Evolutionary conservation across 352 stramenopile species (phyloP).

Genomic region (Phytophthora macrochlamydospora): DNA sequence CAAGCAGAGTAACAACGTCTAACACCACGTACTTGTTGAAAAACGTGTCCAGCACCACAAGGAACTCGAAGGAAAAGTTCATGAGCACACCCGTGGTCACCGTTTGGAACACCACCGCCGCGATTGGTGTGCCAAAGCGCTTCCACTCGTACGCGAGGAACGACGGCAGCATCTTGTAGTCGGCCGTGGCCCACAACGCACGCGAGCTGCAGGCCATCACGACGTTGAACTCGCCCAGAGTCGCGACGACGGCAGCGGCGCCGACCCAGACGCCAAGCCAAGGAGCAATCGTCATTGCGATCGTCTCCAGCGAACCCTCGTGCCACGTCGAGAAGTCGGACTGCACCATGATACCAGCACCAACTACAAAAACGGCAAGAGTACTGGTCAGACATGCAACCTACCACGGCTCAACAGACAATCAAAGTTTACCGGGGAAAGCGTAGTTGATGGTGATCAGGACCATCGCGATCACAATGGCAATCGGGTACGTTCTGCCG

Average conservation of each 20-base stretch:
- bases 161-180: constrained; percentile 87
- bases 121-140: constrained; percentile 80
- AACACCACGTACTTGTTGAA: constrained; percentile 83
- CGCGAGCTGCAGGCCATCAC: constrained; percentile 87
- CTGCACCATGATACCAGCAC: constrained; percentile 79
- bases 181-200: constrained; percentile 78
- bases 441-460: constrained; percentile 89
- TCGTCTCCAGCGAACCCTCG: constrained; percentile 76
- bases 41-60: constrained; percentile 85
- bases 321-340: constrained; percentile 71
- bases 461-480: constrained; percentile 79
- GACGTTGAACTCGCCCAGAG: constrained; percentile 86
- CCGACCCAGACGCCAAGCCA: constrained; percentile 87
- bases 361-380: constrained; percentile 39
- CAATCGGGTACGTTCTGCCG: constrained; percentile 80
- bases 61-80: constrained; percentile 85
- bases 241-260: constrained; percentile 75
- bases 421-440: constrained; percentile 55
- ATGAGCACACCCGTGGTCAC: constrained; percentile 79
- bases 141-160: constrained; percentile 68
- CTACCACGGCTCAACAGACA: not conserved
- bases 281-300: constrained; percentile 71
- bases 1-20: not conserved
- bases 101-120: constrained; percentile 78
- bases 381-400: not conserved